phyloP scores from a whole-genome alignment of 202 grass and related monocot genomes.

The Zizania palustris region DNA sequence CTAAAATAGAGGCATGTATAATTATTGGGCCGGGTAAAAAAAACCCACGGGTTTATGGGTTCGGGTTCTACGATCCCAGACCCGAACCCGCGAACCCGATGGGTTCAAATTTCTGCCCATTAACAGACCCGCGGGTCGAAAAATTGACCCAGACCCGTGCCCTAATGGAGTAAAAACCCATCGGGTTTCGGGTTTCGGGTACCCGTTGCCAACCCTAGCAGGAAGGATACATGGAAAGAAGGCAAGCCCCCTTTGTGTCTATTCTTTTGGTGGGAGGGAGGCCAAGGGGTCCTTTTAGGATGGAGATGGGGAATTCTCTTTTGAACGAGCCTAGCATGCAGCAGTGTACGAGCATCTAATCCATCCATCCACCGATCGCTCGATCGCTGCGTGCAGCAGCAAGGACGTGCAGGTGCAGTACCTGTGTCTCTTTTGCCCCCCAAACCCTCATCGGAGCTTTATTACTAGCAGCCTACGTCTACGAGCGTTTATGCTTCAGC shows the following conservation, averaged over 20 bases:
- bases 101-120: no score
- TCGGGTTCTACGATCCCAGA: no score
- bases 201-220: no score
- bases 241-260: slow-evolving; percentile 38
- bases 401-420: slow-evolving; percentile 3
- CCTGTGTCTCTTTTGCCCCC: neutral
- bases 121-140: no score
- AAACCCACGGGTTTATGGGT: no score
- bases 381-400: neutral
- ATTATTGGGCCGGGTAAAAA: no score
- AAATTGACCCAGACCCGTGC: no score
- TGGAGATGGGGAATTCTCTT: slow-evolving; percentile 34
- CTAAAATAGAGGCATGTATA: no score
- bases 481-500: neutral
- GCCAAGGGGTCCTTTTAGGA: slow-evolving; percentile 28
- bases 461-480: neutral
- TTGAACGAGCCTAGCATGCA: slow-evolving; percentile 16
- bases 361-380: neutral
- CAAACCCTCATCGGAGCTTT: neutral
- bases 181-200: no score
- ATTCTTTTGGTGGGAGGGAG: slow-evolving; percentile 41
- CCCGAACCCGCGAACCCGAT: no score
- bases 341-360: neutral
- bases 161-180: no score
- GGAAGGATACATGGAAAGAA: slow-evolving; percentile 47